Evolutionary conservation across 208 protist species (phyloP).

Genomic region (Herpetomonas samuelpessoai): DNA sequence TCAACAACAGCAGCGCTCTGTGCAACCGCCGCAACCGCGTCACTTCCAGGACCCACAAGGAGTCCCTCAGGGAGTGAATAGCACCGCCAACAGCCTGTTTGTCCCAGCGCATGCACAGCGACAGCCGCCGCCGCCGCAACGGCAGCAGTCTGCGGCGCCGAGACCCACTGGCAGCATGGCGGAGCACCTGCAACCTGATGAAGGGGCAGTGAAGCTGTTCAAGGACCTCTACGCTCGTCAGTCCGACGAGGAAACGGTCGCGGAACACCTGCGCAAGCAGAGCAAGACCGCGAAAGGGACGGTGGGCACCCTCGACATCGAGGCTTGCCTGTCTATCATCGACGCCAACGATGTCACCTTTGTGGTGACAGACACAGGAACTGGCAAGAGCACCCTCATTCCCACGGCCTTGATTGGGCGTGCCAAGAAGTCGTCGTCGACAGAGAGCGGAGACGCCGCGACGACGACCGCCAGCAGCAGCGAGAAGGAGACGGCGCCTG

Average conservation of each 20-base stretch:
- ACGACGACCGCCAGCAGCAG: neutral
- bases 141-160: too few species aligned
- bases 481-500: neutral
- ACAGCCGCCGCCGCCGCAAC: too few species aligned
- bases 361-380: conserved; percentile 83
- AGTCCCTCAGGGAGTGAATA: too few species aligned
- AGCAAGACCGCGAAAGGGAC: conserved; percentile 22
- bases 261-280: conserved; percentile 37
- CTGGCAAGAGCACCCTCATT: conserved; percentile 85
- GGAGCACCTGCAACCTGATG: conserved; percentile 12
- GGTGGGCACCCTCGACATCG: conserved; percentile 57
- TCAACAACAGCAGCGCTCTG: conserved; percentile 4
- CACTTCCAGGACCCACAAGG: too few species aligned
- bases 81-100: too few species aligned
- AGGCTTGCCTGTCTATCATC: conserved; percentile 51
- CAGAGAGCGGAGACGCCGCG: neutral
- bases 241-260: conserved; percentile 26
- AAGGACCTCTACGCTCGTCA: conserved; percentile 58
- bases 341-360: conserved; percentile 80
- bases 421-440: conserved; percentile 2
- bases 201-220: conserved; percentile 37
- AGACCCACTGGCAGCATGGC: conserved; percentile 1
- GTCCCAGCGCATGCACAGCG: too few species aligned
- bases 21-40: too few species aligned
- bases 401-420: conserved; percentile 68